Evolutionary conservation across 768 basidiomycete genomes (phyloP), one percentile per base, ranked within the genome.

Genomic region (Serendipita sp.): DNA sequence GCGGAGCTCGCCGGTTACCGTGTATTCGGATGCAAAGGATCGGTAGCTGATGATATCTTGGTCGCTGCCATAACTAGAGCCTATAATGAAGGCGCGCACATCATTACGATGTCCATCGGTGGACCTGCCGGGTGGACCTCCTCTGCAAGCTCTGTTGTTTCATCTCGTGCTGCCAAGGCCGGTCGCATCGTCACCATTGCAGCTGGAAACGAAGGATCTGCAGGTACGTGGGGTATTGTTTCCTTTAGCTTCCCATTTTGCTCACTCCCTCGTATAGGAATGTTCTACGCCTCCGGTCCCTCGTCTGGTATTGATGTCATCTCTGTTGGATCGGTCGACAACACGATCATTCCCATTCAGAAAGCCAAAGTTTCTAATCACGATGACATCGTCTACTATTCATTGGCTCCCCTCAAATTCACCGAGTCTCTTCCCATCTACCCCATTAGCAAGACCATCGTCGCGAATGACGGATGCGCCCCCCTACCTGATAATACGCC

Each of bases 31-130:
- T 76, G 76, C 66, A 64, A 53, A 31, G 72, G 71, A 3, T 63
- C 64, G 0, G 67, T 74, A 0, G 65, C 70, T 1, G 72, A 75
- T 40, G 66, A 65, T 31, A 43, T 65, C 46, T 62, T 64, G 37
- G 37, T 66, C 15, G 45, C 44, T 34, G 66, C 66, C 3, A 46
- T 65, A 27, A 23, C 64, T 2, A 64, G 45, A 11, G 69, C 69
- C 2, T 53, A 62, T 43, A 62, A 66, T 13, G 72, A 74, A n/a
- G 70, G 70, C 2, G 23, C 23, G 34, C 37, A 64, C 33, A 33
- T 64, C 53, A 72, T 77, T 70, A 71, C 71, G 45, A 67, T 76
- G 46, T 73, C 71, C 62, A 64, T 76, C 23, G 75, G 74, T 64
- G 68, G 72, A 16, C 46, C 66, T 10, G 66, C 68, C 6, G 73